Base-by-base conservation (phyloP, 768 basidiomycete genomes). In the Hygrophorus russula region DNA sequence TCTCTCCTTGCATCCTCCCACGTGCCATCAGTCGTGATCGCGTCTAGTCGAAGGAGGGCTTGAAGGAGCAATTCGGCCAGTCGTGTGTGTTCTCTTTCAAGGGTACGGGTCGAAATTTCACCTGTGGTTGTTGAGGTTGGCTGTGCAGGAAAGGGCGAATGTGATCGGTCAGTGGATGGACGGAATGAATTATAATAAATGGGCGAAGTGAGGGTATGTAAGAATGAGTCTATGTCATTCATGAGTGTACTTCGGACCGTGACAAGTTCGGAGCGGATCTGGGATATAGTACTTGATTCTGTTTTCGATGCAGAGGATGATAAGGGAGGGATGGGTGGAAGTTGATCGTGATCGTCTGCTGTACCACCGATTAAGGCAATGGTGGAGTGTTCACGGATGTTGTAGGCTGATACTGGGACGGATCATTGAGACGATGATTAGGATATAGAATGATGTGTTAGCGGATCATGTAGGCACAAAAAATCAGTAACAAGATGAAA, bases 1-100 rank as follows among this genome's bases (percentile, higher is more conserved):
- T 84, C 77, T 50, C 66, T 67, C 53, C 93, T 72, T 11, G 91
- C 92, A 4, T 79, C 70, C 7, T 74, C 71, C 85, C 90, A 96
- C 34, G 33, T 37, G 10, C 44, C 44, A 36, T 88, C 83, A 14
- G 89, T 70, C 32, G 67, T 63, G 53, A 96, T 70, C 39, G 82
- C 85, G 53, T 98, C 94, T 28, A 98, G 66, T 39, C 86, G 77
- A 14, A 98, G 71, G 19, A 98, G 68, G n/a, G 79, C 72, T 57
- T 96, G 92, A 18, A 96, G 70, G 18, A 98, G 70, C 44, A 88
- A 62, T 62, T 97, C 94, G 18, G 74, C 78, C 41, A 98, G 64
- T 13, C 86, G 67, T n/a, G 59, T 46, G 46, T 69, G 69, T 45
- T 74, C 71, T 45, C 64, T 67, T 10, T 59, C 51, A 11, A 56